Base-by-base conservation (phyloP, 768 basidiomycete genomes). In the Leccinum boreale region DNA sequence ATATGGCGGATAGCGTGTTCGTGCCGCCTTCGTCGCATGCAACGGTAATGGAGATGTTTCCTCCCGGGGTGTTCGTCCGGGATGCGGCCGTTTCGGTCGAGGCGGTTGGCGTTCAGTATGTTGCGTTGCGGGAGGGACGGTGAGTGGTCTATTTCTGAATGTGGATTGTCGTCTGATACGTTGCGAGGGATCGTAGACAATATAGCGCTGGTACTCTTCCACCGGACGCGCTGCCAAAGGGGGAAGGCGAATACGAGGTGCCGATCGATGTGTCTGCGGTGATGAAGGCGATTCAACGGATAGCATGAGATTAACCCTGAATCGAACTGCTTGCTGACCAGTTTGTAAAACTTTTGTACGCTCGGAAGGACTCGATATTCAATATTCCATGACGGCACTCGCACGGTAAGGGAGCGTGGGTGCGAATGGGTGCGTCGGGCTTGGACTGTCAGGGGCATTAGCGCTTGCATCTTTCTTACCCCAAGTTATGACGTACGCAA, bases 11-110 rank as follows among this genome's bases (percentile, higher is more conserved):
- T 67, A 71, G 82, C 55, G 70, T 88, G 15, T 92, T 85, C 74
- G 85, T 92, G 82, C 82, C 81, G 57, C 81, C 81, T 5, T 81
- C 83, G 24, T 64, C 77, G 15, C 75, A 80, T 24, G 78, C 88
- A 21, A 84, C 85, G 3, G 76, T 92, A 35, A 82, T 92, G 75
- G 92, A 94, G 72, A 78, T 93, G 65, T 92, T 89, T 73, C 87
- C 85, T 19, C 74, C 79, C 3, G 81, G 80, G n/a, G 79, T 79
- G 19, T 92, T 89, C 70, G 77, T 79, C 24, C 81, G 79, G 50
- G 87, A 90, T 63, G 79, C 81, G 57, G 82, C 86, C 64, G 72
- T 83, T 50, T 79, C 86, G 19, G 77, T 77, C n/a, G 73, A 73
- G 28, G 78, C 82, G 8, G 65, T 86, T 23, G 80, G 81, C 10